These are phyloP conservation scores for Teunomyces stri DNA, from an alignment of 805 yeast species.

Conservation along the genomic window DNA sequence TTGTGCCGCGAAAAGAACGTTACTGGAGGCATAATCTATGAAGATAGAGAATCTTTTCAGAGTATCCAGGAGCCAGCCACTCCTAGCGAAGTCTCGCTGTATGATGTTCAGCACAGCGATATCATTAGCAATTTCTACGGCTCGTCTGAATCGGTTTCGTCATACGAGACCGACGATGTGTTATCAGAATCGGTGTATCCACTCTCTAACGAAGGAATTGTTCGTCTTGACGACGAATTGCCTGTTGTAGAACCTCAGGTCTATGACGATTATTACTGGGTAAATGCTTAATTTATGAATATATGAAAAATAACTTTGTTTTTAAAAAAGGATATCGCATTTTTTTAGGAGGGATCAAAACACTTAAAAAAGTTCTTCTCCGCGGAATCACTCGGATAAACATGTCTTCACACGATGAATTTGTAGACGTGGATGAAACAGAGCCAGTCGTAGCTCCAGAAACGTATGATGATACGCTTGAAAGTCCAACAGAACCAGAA, in stretches of 20 bases:
- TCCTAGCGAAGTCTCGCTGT: not conserved
- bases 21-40: constrained; percentile 52
- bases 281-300: constrained; percentile 9
- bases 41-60: constrained; percentile 18
- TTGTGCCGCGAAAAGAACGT: constrained; percentile 61
- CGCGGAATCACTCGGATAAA: constrained; percentile 1
- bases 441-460: not conserved
- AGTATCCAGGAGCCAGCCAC: not conserved
- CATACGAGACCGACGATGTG: constrained; percentile 17
- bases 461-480: not conserved
- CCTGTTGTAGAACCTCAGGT: constrained; percentile 4
- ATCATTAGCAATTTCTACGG: constrained; percentile 20
- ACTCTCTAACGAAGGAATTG: constrained; percentile 20
- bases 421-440: constrained; percentile 18
- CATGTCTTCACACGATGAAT: constrained; percentile 21
- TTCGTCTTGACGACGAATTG: constrained; percentile 8
- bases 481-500: not conserved
- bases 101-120: constrained; percentile 16
- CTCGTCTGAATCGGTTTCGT: constrained; percentile 13
- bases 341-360: not conserved
- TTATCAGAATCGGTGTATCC: constrained; percentile 16
- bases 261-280: constrained; percentile 20
- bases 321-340: not conserved
- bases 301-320: not conserved
- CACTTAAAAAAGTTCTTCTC: not conserved